Base-by-base conservation (phyloP, 2,329 filamentous ascomycete genomes). In the Colletotrichum ledebouriae region DNA sequence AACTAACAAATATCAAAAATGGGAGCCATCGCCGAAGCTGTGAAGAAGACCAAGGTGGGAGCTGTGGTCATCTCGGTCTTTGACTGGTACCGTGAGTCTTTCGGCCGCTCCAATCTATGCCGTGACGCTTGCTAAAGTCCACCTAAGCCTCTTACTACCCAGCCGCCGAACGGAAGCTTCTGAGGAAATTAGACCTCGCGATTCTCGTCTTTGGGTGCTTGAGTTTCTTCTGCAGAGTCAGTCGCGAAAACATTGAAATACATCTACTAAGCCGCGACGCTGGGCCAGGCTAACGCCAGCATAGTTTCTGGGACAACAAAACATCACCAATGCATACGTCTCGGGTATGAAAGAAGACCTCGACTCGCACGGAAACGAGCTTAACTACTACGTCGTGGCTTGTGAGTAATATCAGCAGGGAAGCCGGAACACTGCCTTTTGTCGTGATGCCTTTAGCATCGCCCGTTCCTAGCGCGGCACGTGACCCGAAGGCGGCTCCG, bases 261-360 rank as follows among this genome's bases (percentile, higher is more conserved):
- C 0, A 34, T 4, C 2, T n/a, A 5, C 9, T 6, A 1, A 29
- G n/a, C 29, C 7, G 29, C 34, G 29, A 34, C 29, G 5, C 12
- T 12, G 3, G 17, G 33, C 12, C 10, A 2, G 17, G 33, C 15
- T n/a, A 15, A 25, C n/a, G n/a, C 3, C n/a, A 13, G 2, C 25
- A 47, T 25, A 77, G 68, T 74, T 75, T 39, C 66, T 77, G 10
- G 75, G 76, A 29, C 74, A 76, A 39, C 63, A 61, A 15, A 75
- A 75, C 53, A 39, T 76, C 11, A 69, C 72, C 39, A 76, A 74
- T 49, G 72, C 72, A 9, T 75, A 75, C 52, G 73, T 76, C 15
- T 70, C 71, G 22, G 74, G 75, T 55, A 75, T 76, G 72, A 59
- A 72, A 15, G 71, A 75, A 41, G 75, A 76, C 15, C 71, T 76